Base-by-base conservation (phyloP, 2,329 filamentous ascomycete species). In the Diaporthe helianthi region DNA sequence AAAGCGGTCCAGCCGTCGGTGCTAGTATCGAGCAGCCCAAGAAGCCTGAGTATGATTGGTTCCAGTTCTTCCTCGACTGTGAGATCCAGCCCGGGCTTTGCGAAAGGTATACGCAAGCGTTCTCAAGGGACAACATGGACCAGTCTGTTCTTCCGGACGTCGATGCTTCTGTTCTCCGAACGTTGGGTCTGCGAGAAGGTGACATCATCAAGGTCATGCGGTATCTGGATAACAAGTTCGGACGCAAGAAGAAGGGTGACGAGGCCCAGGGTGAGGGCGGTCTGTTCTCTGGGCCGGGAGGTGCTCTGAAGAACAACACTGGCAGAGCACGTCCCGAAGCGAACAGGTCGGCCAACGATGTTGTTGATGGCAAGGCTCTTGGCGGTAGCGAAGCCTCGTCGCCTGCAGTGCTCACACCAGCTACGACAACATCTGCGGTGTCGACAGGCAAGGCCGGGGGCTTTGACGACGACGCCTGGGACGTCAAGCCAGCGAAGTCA, bases 401-500 rank as follows among this genome's bases (percentile, higher is more conserved):
- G 1, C 74, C 78, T 15, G 72, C 76, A 19, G 71, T 73, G 7
- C 53, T 71, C 26, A 63, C 52, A n/a, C 68, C 71, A 41, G 51
- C 70, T 72, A 61, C 74, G 61, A 69, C 73, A 52, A 72, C 74
- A 49, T 69, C 71, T 4, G 66, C 71, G 12, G 31, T 72, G 19
- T 72, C 71, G n/a, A 71, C 71, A 68, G 64, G 72, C 9, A 76
- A 75, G 69, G 68, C 74, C 33, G 71, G 79, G 76, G 93, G 93
- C 3, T 98, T 98, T 76, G 96, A 99, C 64, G 96, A 98, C 76
- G 93, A 98, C 82, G 96, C 96, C 10, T 99, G 96, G 96, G 93
- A 97, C 76, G 91, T 97, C 61, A 98, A 98, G 82, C 93, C 93
- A 22, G 87, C 91, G 17, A 91, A 89, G 77, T 87, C 90, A 63